phyloP scores from a whole-genome alignment of 768 basidiomycete species.

The Heimioporus sp. region DNA sequence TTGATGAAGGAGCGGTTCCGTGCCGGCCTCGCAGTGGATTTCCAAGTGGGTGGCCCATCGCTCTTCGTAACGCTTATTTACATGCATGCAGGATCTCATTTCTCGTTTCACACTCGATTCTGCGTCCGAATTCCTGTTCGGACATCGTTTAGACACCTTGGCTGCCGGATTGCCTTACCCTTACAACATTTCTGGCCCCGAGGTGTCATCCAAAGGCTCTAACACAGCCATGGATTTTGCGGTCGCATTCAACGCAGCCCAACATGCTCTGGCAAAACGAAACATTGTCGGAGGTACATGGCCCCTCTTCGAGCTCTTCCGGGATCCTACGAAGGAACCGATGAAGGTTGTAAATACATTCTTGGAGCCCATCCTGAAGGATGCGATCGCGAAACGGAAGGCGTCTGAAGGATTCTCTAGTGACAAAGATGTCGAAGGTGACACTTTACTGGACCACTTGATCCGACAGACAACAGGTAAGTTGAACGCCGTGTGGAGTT shows the following conservation, averaged over 20 bases:
- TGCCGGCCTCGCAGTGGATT: conserved; percentile 52
- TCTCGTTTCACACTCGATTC: conserved; percentile 51
- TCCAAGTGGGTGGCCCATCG: conserved; percentile 55
- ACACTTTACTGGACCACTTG: conserved; percentile 42
- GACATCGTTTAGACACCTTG: conserved; percentile 40
- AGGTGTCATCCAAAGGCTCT: conserved; percentile 6
- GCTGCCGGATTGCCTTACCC: conserved; percentile 38
- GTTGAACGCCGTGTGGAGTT: too few relatives aligned
- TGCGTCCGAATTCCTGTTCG: conserved; percentile 54
- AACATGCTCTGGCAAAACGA: conserved; percentile 29
- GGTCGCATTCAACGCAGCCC: conserved; percentile 34
- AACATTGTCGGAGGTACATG: conserved; percentile 32
- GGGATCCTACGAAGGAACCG: conserved; percentile 27
- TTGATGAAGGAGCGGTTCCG: conserved; percentile 43
- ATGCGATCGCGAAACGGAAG: conserved; percentile 30
- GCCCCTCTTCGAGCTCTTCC: conserved; percentile 39
- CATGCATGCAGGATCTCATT: conserved; percentile 37
- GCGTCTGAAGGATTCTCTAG: conserved; percentile 1
- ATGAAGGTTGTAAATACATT: conserved; percentile 40
- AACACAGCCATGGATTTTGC: conserved; percentile 28
- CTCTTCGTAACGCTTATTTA: neutral
- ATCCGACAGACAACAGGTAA: conserved; percentile 40
- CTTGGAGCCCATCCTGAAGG: conserved; percentile 39
- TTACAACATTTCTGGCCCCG: conserved; percentile 15
- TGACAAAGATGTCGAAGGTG: conserved; percentile 25